Percentiles rank a stretch among this genome's conserved stretches.
Conservation (phyloP, 176 grass and related monocot species). For the Eragrostis curvula region DNA sequence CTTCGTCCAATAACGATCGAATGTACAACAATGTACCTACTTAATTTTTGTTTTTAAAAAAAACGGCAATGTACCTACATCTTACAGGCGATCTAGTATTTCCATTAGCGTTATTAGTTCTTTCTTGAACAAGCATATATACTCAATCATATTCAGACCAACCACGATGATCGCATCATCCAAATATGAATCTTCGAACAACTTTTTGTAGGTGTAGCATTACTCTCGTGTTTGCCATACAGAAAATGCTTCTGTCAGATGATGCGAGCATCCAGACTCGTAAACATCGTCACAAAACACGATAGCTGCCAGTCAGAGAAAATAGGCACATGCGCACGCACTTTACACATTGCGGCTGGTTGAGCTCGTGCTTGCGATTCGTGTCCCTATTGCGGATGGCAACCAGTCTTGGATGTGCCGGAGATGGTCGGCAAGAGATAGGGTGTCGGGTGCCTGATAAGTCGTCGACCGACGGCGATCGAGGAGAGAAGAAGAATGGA, state of each 20-base stretch:
- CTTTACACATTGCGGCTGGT: background rate
- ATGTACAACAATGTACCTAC: too few relatives aligned
- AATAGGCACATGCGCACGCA: background rate
- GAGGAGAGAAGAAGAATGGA: background rate
- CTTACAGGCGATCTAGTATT: too few relatives aligned
- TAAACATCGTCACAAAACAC: background rate
- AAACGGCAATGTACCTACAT: too few relatives aligned
- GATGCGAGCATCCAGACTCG: background rate
- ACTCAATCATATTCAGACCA: too few relatives aligned
- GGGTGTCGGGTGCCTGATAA: background rate
- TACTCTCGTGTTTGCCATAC: too few relatives aligned
- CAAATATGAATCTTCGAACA: too few relatives aligned
- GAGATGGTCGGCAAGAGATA: conserved; percentile 43
- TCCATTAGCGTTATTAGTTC: too few relatives aligned
- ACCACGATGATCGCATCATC: too few relatives aligned
- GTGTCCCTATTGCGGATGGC: conserved; percentile 11
- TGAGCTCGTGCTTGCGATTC: background rate
- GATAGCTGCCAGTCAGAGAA: background rate
- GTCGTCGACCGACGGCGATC: background rate
- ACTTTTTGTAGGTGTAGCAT: too few relatives aligned
- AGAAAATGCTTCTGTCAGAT: background rate
- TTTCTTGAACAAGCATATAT: too few relatives aligned
- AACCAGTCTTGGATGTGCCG: conserved; percentile 1
- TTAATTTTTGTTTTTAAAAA: too few relatives aligned
- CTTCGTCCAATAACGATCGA: too few relatives aligned